Conservation (phyloP, 2,329 filamentous ascomycete genomes). For the Apiospora pterosperma region DNA sequence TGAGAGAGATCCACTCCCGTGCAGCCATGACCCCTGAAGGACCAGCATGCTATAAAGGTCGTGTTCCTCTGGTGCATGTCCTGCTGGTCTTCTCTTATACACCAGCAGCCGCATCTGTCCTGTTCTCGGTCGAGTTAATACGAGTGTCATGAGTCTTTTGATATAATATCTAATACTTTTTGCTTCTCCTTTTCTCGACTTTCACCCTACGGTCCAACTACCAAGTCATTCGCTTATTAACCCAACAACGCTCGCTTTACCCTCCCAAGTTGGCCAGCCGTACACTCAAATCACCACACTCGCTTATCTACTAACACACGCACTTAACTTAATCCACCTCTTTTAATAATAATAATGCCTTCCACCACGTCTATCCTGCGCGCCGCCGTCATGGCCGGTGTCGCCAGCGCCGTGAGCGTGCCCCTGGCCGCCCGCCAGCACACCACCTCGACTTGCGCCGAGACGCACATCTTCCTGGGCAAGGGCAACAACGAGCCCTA, state of each 20-base stretch:
- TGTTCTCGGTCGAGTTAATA: background rate
- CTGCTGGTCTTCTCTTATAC: background rate
- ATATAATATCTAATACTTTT: background rate
- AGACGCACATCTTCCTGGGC: conserved; percentile 21
- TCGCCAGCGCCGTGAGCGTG: background rate
- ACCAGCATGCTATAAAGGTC: background rate
- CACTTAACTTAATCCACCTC: background rate
- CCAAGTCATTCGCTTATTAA: background rate
- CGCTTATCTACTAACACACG: background rate
- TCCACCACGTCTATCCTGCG: conserved; percentile 3
- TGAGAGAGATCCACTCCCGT: background rate
- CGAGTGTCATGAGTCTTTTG: background rate
- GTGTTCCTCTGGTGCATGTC: background rate
- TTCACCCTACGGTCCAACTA: background rate
- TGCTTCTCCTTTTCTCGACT: background rate
- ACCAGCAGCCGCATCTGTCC: background rate
- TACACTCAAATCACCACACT: background rate
- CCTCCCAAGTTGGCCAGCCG: background rate
- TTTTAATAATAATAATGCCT: conserved; percentile 3
- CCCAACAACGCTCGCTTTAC: background rate
- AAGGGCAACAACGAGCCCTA: conserved; percentile 32
- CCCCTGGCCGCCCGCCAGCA: conserved; percentile 3
- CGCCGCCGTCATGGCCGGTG: conserved; percentile 6
- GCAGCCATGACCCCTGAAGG: background rate
- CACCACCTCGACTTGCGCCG: conserved; percentile 13